Evolutionary conservation across 164 flowering plant species (phyloP).

Genomic region (Annona cherimola): DNA sequence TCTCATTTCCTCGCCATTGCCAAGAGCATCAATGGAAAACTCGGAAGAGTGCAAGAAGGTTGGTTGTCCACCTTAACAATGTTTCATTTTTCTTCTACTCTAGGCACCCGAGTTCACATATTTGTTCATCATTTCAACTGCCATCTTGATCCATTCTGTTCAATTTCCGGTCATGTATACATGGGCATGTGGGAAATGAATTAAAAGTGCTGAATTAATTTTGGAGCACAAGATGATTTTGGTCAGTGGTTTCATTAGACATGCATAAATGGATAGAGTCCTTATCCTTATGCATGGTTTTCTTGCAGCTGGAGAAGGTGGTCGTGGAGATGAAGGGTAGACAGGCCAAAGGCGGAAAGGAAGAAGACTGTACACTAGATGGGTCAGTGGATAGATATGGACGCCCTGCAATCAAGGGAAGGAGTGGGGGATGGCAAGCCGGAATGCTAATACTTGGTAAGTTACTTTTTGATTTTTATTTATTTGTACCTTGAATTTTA

Average conservation of each 20-base stretch:
- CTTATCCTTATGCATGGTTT: background rate
- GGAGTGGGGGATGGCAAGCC: constrained; percentile 73
- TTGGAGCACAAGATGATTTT: background rate
- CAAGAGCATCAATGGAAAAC: constrained; percentile 37
- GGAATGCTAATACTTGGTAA: constrained; percentile 72
- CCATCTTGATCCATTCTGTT: background rate
- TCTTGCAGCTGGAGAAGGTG: constrained; percentile 27
- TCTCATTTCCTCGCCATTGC: background rate
- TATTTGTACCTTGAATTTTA: background rate
- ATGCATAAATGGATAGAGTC: background rate
- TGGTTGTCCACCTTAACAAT: constrained; percentile 5
- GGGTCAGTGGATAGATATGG: constrained; percentile 75
- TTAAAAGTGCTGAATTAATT: background rate
- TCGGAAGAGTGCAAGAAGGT: constrained; percentile 41
- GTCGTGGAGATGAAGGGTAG: constrained; percentile 11
- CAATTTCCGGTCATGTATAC: background rate
- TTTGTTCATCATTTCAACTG: background rate
- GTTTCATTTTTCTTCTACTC: background rate
- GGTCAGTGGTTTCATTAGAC: background rate
- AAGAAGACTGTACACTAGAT: constrained; percentile 58
- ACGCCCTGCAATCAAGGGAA: constrained; percentile 55
- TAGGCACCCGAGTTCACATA: background rate
- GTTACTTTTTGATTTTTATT: background rate
- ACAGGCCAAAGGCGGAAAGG: constrained; percentile 19
- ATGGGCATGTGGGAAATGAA: background rate